A percentile compares a stretch with the other conserved stretches of the same genome.
Evolutionary conservation across 2,329 filamentous ascomycete genomes (phyloP).

Genomic region (Colletotrichum melonis): DNA sequence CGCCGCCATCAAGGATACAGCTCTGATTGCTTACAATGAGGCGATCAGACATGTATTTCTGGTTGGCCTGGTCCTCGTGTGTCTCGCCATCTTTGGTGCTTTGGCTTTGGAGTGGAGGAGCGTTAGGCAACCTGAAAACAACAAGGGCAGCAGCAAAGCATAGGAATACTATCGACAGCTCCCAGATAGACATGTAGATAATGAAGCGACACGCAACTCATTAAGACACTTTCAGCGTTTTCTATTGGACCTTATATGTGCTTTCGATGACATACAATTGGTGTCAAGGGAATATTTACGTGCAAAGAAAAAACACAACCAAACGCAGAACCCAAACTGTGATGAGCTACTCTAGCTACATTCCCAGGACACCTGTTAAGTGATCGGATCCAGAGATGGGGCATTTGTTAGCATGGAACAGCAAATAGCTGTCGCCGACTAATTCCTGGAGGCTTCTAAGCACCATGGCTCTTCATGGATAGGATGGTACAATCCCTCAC

Average conservation of each 20-base stretch:
- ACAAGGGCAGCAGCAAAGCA: not conserved
- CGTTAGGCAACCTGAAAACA: slow-evolving; percentile 33
- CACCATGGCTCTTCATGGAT: not conserved
- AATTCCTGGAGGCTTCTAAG: not conserved
- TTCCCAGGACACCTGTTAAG: too few species aligned
- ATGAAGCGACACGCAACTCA: not conserved
- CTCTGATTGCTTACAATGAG: slow-evolving; percentile 62
- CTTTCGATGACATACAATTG: too few species aligned
- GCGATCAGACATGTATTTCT: slow-evolving; percentile 66
- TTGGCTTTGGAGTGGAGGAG: slow-evolving; percentile 66
- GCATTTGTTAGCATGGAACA: not conserved
- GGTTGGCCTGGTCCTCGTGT: slow-evolving; percentile 61
- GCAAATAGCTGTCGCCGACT: too few species aligned
- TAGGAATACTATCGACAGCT: not conserved
- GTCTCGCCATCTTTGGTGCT: slow-evolving; percentile 60
- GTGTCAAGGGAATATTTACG: too few species aligned
- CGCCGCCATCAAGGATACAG: not conserved
- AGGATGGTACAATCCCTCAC: not conserved
- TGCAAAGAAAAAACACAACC: too few species aligned
- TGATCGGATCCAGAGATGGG: not conserved
- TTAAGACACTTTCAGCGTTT: not conserved
- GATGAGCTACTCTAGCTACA: too few species aligned
- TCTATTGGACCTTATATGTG: too few species aligned
- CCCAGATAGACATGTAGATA: not conserved
- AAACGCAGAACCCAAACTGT: too few species aligned